A percentile compares a stretch with the other conserved stretches of the same genome.
phyloP scores from a whole-genome alignment of 352 stramenopile genomes.

The Globisporangium polare region DNA sequence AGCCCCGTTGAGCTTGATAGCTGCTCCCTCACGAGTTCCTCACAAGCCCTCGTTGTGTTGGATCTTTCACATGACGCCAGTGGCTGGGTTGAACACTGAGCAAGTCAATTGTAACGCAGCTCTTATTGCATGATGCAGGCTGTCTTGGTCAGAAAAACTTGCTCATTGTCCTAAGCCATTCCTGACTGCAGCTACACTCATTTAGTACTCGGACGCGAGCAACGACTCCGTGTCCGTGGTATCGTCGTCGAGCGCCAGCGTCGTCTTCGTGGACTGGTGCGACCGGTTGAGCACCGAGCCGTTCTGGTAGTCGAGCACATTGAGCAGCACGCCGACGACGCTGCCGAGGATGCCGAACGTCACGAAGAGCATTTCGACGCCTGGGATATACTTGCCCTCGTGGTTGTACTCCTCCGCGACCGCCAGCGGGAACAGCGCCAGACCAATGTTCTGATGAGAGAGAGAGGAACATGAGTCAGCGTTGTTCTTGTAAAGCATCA shows the following conservation, averaged over 20 bases:
- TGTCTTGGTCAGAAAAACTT: no score
- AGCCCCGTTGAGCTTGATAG: no score
- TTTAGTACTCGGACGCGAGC: conserved; percentile 51
- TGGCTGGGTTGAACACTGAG: no score
- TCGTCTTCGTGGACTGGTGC: conserved; percentile 31
- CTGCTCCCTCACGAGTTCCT: no score
- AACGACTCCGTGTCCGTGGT: conserved; percentile 53
- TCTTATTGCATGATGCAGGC: no score
- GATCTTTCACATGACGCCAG: no score
- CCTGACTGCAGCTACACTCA: not conserved
- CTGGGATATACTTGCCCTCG: conserved; percentile 70
- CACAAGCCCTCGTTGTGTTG: no score
- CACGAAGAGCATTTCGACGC: conserved; percentile 80
- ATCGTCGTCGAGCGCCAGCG: conserved; percentile 50
- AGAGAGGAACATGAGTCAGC: not conserved
- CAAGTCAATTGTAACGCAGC: no score
- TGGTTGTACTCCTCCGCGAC: conserved; percentile 76
- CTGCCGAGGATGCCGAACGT: conserved; percentile 70
- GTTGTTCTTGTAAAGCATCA: not conserved
- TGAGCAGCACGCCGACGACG: conserved; percentile 66
- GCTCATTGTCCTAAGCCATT: no score
- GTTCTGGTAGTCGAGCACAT: conserved; percentile 75
- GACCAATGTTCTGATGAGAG: conserved; percentile 64
- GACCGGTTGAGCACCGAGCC: conserved; percentile 70
- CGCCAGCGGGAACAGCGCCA: conserved; percentile 70